Percentiles rank a stretch among this genome's conserved stretches.
These are phyloP conservation scores for Iris pallida DNA, from an alignment of 116 monocot genomes.

Conservation along the genomic window DNA sequence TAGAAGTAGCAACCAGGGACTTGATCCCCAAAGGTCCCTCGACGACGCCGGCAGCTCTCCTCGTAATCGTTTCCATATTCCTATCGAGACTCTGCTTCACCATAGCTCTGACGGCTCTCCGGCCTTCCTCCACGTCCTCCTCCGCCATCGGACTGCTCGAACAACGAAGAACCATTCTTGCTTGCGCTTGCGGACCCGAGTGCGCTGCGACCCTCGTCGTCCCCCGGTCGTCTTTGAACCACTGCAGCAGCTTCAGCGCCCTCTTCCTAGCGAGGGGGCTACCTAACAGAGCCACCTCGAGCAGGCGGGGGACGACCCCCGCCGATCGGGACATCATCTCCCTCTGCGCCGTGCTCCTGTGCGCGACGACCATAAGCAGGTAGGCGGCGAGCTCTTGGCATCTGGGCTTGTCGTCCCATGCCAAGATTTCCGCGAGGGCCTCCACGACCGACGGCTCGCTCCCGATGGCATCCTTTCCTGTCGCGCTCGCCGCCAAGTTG, in stretches of 20 bases:
- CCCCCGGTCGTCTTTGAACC: constrained; percentile 45
- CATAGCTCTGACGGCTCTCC: constrained; percentile 34
- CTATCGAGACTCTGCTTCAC: constrained; percentile 67
- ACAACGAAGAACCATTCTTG: constrained; percentile 1
- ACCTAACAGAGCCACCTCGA: constrained; percentile 60
- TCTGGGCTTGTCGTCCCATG: constrained; percentile 33
- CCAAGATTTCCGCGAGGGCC: constrained; percentile 39
- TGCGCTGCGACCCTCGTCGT: constrained; percentile 12
- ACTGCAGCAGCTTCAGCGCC: constrained; percentile 53
- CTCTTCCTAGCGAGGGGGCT: constrained; percentile 39
- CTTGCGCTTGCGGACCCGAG: constrained; percentile 46
- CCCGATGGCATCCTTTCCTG: constrained; percentile 38
- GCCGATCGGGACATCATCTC: constrained; percentile 45
- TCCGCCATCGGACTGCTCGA: neutral
- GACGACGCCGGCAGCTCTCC: constrained; percentile 22
- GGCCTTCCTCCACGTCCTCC: constrained; percentile 12
- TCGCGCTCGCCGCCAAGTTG: constrained; percentile 35
- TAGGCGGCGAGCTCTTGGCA: constrained; percentile 53
- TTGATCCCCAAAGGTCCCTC: constrained; percentile 21
- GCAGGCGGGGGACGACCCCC: constrained; percentile 42
- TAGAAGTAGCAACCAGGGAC: constrained; percentile 19
- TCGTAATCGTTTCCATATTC: constrained; percentile 54
- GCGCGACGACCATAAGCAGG: constrained; percentile 52
- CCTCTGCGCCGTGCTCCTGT: constrained; percentile 25
- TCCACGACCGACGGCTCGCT: constrained; percentile 28